Evolutionary conservation across 1,139 yeast genomes (phyloP), one percentile per base, ranked within the genome.

Genomic region (Yamadazyma atmosphaerica): DNA sequence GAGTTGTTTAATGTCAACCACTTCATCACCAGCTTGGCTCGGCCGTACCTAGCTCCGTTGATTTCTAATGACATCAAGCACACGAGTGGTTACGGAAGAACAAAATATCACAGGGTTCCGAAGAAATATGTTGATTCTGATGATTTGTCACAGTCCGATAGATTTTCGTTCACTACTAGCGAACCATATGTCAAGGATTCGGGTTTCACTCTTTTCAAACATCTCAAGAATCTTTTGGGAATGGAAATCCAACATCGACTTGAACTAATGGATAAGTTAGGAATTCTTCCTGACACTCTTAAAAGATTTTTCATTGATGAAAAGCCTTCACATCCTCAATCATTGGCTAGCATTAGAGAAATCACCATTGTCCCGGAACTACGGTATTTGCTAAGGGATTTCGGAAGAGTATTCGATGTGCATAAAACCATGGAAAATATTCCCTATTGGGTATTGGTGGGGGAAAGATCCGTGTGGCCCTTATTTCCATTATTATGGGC

Each of bases 401-500:
- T 83, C 49, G 81, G 86, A 24, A 68, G 86, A 45, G 80, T 85
- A 1, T 81, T 86, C 52, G 95, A 89, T 50, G 81, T 87, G 7
- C 86, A 87, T 46, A 76, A 78, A 50, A 68, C 76, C 10, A 61
- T 75, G 62, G 82, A 81, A 41, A 89, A 87, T 55, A 84, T 89
- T 22, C 86, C 89, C 2, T 88, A 88, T 54, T 90, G 98, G 95
- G 80, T 89, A 2, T 66, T 77, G 38, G 89, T 90, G 24, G 99
- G 99, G 4, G 98, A 90, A 59, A 72, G 86, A 47, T 85, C 95
- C 35, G 89, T 90, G 0, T 92, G 98, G 98, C 96, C 96, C 1
- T 77, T 87, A 43, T 73, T 88, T 47, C 88, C 97, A 0, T 68
- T 90, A 33, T 68, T 94, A 32, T 83, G 90, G 81, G 86, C 96